Evolutionary conservation across 352 stramenopile species (phyloP).

Genomic region (Sclerospora graminicola): DNA sequence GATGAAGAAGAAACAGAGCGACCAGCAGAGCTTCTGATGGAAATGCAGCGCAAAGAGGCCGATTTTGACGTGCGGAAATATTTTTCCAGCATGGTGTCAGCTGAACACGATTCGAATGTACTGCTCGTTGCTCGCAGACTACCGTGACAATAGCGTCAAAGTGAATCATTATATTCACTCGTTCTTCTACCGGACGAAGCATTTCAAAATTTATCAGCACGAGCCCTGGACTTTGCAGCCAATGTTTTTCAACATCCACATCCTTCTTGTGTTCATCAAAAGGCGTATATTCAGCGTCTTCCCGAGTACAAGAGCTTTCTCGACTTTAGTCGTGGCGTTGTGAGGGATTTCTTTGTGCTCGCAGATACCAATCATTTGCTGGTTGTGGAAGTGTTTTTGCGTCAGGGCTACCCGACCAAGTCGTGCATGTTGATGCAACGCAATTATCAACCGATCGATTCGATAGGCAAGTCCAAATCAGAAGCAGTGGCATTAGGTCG

Average conservation of each 20-base stretch:
- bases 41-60: constrained; percentile 81
- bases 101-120: constrained; percentile 72
- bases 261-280: constrained; percentile 71
- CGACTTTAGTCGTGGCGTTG: too few species aligned
- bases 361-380: constrained; percentile 76
- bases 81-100: constrained; percentile 69
- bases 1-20: constrained; percentile 70
- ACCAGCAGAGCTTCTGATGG: constrained; percentile 53
- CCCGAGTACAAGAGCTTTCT: constrained; percentile 56
- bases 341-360: constrained; percentile 72
- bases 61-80: constrained; percentile 81
- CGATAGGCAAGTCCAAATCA: too few species aligned
- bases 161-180: constrained; percentile 87
- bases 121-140: too few species aligned
- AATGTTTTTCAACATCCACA: constrained; percentile 81
- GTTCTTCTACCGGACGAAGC: constrained; percentile 78
- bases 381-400: too few species aligned
- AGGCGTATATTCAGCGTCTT: constrained; percentile 45
- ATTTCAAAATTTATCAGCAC: constrained; percentile 66
- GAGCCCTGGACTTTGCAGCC: too few species aligned
- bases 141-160: constrained; percentile 68
- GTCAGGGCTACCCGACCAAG: too few species aligned
- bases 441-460: too few species aligned
- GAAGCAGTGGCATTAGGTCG: too few species aligned
- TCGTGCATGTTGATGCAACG: too few species aligned